Percentiles rank a stretch among this genome's conserved stretches.
These are phyloP conservation scores for Guadua angustifolia DNA, from an alignment of 176 grass and related monocot species.

Conservation along the genomic window DNA sequence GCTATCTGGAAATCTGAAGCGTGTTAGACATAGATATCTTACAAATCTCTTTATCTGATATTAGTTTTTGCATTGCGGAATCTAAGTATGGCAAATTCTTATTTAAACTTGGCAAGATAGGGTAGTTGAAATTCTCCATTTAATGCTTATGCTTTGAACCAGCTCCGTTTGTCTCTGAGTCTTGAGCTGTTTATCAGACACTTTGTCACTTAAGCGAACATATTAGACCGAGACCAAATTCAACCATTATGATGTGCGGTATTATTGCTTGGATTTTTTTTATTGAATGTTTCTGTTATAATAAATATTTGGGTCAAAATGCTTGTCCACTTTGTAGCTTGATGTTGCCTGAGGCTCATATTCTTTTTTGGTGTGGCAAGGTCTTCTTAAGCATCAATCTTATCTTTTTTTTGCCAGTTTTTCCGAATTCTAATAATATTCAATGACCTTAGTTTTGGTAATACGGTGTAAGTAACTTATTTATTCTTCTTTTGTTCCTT, in stretches of 20 bases:
- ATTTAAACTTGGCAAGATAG: not conserved
- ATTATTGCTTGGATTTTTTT: slow-evolving; percentile 11
- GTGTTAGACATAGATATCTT: not conserved
- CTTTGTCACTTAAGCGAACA: not conserved
- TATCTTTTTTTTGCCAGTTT: not conserved
- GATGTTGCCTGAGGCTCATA: not conserved
- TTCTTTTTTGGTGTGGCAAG: slow-evolving; percentile 8
- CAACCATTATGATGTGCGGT: not conserved
- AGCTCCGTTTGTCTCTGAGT: slow-evolving; percentile 5
- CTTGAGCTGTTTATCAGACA: slow-evolving; percentile 12
- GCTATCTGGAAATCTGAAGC: not conserved
- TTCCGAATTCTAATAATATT: not conserved
- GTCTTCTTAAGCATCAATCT: not conserved
- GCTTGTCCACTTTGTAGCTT: slow-evolving; percentile 12
- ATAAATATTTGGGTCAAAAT: slow-evolving; percentile 10
- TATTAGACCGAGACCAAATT: not conserved
- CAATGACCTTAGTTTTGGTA: not conserved
- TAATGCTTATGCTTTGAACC: not conserved
- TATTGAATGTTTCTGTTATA: slow-evolving; percentile 21
- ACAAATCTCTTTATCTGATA: not conserved
- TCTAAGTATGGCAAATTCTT: slow-evolving; percentile 1
- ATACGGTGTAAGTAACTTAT: not conserved
- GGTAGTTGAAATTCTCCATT: not conserved
- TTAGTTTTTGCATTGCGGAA: not conserved
- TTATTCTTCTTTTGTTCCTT: not conserved